Evolutionary conservation across 192 early-diverging fungal species (phyloP).

Genomic region (Radiomyces spectabilis): DNA sequence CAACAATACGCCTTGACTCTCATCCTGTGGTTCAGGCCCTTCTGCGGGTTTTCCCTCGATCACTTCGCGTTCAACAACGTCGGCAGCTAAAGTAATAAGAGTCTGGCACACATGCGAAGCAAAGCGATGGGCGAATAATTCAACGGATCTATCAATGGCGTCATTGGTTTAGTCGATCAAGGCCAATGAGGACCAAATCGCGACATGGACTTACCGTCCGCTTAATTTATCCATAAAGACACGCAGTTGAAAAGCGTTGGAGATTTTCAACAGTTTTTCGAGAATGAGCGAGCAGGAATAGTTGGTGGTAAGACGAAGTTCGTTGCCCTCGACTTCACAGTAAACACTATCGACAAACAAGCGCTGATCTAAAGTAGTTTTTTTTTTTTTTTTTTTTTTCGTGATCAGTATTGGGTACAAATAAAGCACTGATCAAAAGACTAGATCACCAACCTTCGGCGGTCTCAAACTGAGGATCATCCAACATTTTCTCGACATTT

Average conservation of each 20-base stretch:
- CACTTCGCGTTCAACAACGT: slow-evolving; percentile 70
- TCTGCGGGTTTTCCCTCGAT: slow-evolving; percentile 27
- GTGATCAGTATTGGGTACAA: no score
- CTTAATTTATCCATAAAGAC: slow-evolving; percentile 55
- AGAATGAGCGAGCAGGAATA: slow-evolving; percentile 68
- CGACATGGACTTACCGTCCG: slow-evolving; percentile 34
- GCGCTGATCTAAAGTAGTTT: slow-evolving; percentile 35
- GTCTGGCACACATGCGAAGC: slow-evolving; percentile 87
- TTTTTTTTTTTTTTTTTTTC: not conserved
- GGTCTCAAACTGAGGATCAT: slow-evolving; percentile 49
- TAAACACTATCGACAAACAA: slow-evolving; percentile 77
- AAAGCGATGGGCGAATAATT: slow-evolving; percentile 76
- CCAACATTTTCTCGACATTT: slow-evolving; percentile 50
- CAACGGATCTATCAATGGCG: slow-evolving; percentile 21
- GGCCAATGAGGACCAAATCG: not conserved
- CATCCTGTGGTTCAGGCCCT: slow-evolving; percentile 15
- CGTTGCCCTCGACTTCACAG: slow-evolving; percentile 65
- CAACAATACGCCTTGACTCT: slow-evolving; percentile 47
- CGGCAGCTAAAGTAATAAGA: slow-evolving; percentile 60
- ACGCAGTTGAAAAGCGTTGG: slow-evolving; percentile 68
- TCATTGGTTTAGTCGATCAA: no score
- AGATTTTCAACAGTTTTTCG: slow-evolving; percentile 68
- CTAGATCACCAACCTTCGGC: slow-evolving; percentile 37
- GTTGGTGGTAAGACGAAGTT: slow-evolving; percentile 67
- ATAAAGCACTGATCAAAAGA: not conserved